Conservation (phyloP, 2,329 filamentous ascomycete species). For the Paracamarosporium sp. region DNA sequence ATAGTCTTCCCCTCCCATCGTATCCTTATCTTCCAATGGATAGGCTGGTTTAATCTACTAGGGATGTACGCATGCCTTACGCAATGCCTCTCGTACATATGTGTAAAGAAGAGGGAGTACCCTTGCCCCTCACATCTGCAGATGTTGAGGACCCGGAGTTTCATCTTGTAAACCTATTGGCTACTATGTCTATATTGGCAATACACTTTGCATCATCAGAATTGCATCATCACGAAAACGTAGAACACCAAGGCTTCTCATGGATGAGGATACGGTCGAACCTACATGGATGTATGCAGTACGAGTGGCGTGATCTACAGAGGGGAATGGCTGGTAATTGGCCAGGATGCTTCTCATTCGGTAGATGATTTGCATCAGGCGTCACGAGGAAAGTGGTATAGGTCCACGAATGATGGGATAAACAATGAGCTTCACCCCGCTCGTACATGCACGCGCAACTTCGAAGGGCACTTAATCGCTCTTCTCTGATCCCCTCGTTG, state of each 20-base stretch:
- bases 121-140: background rate
- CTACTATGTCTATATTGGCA: background rate
- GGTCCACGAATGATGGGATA: background rate
- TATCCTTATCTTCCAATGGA: background rate
- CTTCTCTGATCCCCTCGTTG: no score
- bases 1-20: background rate
- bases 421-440: background rate
- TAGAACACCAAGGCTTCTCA: background rate
- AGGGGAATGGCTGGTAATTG: background rate
- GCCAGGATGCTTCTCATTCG: background rate
- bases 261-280: background rate
- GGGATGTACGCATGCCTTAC: background rate
- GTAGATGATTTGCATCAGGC: background rate
- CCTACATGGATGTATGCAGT: background rate
- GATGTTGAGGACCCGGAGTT: background rate
- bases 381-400: background rate
- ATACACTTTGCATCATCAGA: background rate
- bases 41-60: background rate
- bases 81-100: background rate
- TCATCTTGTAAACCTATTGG: background rate
- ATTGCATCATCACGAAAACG: no score
- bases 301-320: background rate
- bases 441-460: no score
- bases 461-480: no score
- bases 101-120: background rate